Evolutionary conservation across 2,329 filamentous ascomycete genomes (phyloP), one percentile per base, ranked within the genome.

Genomic region (Botrytis galanthina): DNA sequence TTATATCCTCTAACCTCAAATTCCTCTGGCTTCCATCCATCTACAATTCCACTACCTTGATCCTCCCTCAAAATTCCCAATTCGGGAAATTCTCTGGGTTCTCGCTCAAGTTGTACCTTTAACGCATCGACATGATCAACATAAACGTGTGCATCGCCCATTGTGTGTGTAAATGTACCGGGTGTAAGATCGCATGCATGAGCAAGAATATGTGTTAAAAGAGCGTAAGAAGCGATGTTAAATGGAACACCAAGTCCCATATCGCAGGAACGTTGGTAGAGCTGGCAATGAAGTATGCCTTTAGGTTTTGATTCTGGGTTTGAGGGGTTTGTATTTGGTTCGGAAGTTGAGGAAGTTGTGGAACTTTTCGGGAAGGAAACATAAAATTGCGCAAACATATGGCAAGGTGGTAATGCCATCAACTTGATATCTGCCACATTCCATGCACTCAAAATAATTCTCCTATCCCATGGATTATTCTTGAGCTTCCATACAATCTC

Each of bases 131-230:
- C 88, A 82, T 99, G 96, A 82, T 99, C 95, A 12, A 92, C 84
- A 83, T 99, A 99, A 1, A 99, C 91, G 83, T 99, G 96, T n/a
- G 95, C 94, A 82, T 99, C 96, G 22, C 96, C 96, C 94, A 99
- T 97, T 67, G 94, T 94, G 83, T 98, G 96, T 57, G 94, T 96
- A 75, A 99, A 87, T 70, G 89, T 95, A 0, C 95, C 96, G 0
- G 96, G 94, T 0, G 93, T 88, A 72, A 99, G 83, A 77, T 95
- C 91, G 80, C 92, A 94, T 18, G 92, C 94, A 81, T 95, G 91
- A 0, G 96, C 95, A 64, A 99, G 85, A 92, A 99, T 98, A 82
- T 98, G 95, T 60, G 95, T 98, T 59, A 99, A 85, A 73, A 99
- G 85, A 48, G 96, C 94, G 83, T 99, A 99, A 76, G 90, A 93